phyloP scores from a whole-genome alignment of 345 rosid genomes.

The Pseudoturritis turrita region DNA sequence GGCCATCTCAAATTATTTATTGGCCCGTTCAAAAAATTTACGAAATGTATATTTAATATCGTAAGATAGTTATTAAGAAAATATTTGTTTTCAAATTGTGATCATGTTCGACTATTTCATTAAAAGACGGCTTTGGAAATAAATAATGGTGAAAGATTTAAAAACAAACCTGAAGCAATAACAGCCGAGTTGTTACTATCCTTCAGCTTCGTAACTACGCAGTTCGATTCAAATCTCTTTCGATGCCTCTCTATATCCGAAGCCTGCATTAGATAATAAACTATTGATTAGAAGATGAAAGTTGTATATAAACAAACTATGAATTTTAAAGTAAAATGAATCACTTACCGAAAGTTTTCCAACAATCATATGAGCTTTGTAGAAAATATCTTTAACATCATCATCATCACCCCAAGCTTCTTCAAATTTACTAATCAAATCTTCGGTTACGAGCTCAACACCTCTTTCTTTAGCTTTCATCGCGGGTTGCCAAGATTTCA shows the following conservation, averaged over 20 bases:
- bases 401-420: conserved; percentile 38
- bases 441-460: conserved; percentile 28
- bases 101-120: too few relatives aligned
- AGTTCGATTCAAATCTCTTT: conserved; percentile 24
- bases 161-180: conserved; percentile 26
- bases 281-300: neutral
- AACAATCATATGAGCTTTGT: conserved; percentile 35
- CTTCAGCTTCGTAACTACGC: conserved; percentile 16
- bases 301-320: neutral
- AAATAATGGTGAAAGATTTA: neutral
- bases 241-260: conserved; percentile 22
- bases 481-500: conserved; percentile 31
- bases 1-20: too few relatives aligned
- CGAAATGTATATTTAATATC: too few relatives aligned
- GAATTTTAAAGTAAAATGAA: neutral
- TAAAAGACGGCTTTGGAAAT: too few relatives aligned
- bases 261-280: conserved; percentile 5
- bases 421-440: conserved; percentile 19
- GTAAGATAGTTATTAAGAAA: too few relatives aligned
- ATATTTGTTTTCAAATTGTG: too few relatives aligned
- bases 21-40: too few relatives aligned
- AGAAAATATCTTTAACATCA: conserved; percentile 25
- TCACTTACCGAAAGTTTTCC: conserved; percentile 26
- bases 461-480: conserved; percentile 35
- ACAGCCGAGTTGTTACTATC: conserved; percentile 28